Base-by-base conservation (phyloP, 129 eudicot species). In the Solidago caesia region DNA sequence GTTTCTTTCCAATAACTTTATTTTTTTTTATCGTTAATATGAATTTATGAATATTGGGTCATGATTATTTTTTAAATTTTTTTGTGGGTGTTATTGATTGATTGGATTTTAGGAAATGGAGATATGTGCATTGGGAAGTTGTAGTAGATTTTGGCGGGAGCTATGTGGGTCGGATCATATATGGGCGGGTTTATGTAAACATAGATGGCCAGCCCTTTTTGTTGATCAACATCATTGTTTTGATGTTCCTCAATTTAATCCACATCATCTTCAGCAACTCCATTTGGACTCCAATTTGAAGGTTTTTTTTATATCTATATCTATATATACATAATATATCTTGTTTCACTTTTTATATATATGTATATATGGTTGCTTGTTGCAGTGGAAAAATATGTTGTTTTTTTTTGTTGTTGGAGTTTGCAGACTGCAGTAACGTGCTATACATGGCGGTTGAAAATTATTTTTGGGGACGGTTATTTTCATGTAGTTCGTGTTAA, bases 101-200 rank as follows among this genome's bases (percentile, higher is more conserved):
- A 59, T 7, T 33, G 44, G 33, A 5, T 53, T 53, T 53, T 53
- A 63, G 97, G 96, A 79, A 67, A 27, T 80, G 82, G 97, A 91
- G 77, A 80, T 91, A 61, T 91, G 92, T 80, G 83, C 97, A 41
- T 81, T 91, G 80, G 96, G 96, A 5, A 85, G 92, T 72, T 91
- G 97, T 71, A 85, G 91, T 21, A 75, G 87, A 57, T 91, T 84
- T 75, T 91, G 97, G 97, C 85, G 92, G 85, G 91, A 90, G 80
- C 73, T 94, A 7, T 94, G 97, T 57, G 96, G 85, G 83, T 86
- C 88, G 42, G 93, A 94, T 80, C 77, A 82, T 80, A 76, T 94
- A 71, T 94, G 98, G 98, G 79, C 87, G 75, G 75, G 87, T 83
- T 83, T 94, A 49, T 90, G 80, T 75, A 80, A 69, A 80, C 79